These are phyloP conservation scores for Aspergillus thermomutatus DNA, from an alignment of 2,329 filamentous ascomycete species.

Conservation along the genomic window DNA sequence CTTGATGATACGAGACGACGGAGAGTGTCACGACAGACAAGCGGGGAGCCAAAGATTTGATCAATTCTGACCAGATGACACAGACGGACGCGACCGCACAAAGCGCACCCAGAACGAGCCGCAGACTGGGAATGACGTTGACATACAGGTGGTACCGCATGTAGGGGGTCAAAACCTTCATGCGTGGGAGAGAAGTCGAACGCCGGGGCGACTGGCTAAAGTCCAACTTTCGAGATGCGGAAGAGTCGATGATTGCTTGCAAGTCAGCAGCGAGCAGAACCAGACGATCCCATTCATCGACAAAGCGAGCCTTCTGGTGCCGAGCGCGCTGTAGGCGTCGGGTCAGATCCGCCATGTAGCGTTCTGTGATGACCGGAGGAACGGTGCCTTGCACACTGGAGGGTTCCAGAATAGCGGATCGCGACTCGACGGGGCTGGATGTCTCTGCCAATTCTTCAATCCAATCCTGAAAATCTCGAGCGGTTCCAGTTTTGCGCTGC, in stretches of 20 bases:
- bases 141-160: conserved; percentile 76
- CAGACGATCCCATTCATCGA: conserved; percentile 79
- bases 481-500: conserved; percentile 74
- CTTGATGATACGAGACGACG: conserved; percentile 64
- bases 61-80: conserved; percentile 89
- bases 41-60: conserved; percentile 75
- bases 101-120: conserved; percentile 63
- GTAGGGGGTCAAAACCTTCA: conserved; percentile 70
- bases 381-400: conserved; percentile 40
- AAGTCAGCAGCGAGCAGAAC: conserved; percentile 70
- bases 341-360: conserved; percentile 87
- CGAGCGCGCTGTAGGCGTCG: conserved; percentile 75
- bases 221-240: conserved; percentile 73
- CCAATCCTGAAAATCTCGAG: conserved; percentile 80
- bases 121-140: conserved; percentile 66
- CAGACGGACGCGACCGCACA: conserved; percentile 72
- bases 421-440: conserved; percentile 63
- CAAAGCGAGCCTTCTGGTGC: conserved; percentile 78
- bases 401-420: conserved; percentile 38
- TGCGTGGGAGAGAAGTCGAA: conserved; percentile 52
- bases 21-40: conserved; percentile 67
- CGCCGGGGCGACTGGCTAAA: conserved; percentile 61
- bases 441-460: conserved; percentile 89
- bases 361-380: conserved; percentile 84
- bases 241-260: conserved; percentile 80